Percentiles rank a stretch among this genome's conserved stretches.
Conservation (phyloP, 1,284 basidiomycete species). For the Sanguinoderma infundibulare region DNA sequence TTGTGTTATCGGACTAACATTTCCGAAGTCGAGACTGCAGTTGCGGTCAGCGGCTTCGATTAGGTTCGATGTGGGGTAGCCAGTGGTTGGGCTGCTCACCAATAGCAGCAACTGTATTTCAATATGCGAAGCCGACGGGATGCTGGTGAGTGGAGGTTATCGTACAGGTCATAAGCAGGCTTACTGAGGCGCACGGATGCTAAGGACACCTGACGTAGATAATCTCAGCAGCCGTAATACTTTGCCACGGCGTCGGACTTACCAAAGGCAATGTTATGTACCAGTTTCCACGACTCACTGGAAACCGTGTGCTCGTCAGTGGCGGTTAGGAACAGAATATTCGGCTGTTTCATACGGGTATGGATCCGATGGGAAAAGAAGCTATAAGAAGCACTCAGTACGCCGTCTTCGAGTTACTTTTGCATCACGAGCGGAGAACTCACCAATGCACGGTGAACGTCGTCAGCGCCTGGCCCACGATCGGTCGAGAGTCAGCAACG, state of each 20-base stretch:
- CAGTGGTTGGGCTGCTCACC: background rate
- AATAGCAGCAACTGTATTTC: background rate
- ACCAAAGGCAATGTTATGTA: slow-evolving; percentile 18
- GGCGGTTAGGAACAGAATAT: background rate
- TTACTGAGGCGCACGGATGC: slow-evolving; percentile 12
- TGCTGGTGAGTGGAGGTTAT: background rate
- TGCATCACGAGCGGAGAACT: background rate
- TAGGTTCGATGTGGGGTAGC: background rate
- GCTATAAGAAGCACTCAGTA: background rate
- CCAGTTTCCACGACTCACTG: slow-evolving; percentile 20
- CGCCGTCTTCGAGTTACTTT: background rate
- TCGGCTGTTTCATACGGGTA: slow-evolving; percentile 7
- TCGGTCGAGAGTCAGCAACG: background rate
- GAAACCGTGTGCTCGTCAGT: background rate
- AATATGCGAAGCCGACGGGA: background rate
- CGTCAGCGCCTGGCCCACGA: slow-evolving; percentile 1
- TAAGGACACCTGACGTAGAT: background rate
- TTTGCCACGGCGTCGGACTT: background rate
- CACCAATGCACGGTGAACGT: slow-evolving; percentile 21
- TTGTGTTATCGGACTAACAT: slow-evolving; percentile 32
- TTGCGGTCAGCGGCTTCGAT: background rate
- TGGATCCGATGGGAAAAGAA: slow-evolving; percentile 21
- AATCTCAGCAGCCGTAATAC: background rate
- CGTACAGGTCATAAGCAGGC: background rate
- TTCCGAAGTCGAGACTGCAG: slow-evolving; percentile 36